Evolutionary conservation across 2,329 filamentous ascomycete species (phyloP).

Genomic region (Tolypocladium album): DNA sequence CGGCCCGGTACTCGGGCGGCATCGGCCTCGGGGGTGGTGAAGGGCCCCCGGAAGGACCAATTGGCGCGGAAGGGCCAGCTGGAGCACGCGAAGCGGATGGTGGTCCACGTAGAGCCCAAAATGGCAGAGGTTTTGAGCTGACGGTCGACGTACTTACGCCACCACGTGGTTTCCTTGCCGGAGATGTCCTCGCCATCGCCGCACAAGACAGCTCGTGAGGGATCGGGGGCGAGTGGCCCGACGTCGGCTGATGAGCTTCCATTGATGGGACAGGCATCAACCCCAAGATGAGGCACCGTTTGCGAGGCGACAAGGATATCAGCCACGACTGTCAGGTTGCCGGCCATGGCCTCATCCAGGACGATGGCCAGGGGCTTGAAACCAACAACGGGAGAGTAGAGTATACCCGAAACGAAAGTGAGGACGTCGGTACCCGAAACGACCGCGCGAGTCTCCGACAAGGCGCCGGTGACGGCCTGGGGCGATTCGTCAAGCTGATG

Average conservation of each 20-base stretch:
- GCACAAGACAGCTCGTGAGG: not conserved
- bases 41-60: not conserved
- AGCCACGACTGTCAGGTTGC: not conserved
- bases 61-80: not conserved
- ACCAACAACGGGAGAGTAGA: not conserved
- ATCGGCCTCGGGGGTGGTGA: not conserved
- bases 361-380: not conserved
- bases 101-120: not conserved
- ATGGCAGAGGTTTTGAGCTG: not conserved
- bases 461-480: not conserved
- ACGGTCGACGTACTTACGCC: not conserved
- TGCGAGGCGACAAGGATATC: not conserved
- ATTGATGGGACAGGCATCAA: not conserved
- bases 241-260: not conserved
- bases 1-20: not conserved
- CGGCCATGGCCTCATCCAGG: not conserved
- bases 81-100: not conserved
- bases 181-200: not conserved
- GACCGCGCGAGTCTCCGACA: not conserved
- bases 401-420: not conserved
- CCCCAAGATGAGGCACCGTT: not conserved
- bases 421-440: not conserved
- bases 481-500: not conserved
- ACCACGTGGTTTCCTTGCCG: not conserved
- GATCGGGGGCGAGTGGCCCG: not conserved